A percentile compares a stretch with the other conserved stretches of the same genome.
These are phyloP conservation scores for Boeremia lycopersici DNA, from an alignment of 2,329 filamentous ascomycete species.

Conservation along the genomic window DNA sequence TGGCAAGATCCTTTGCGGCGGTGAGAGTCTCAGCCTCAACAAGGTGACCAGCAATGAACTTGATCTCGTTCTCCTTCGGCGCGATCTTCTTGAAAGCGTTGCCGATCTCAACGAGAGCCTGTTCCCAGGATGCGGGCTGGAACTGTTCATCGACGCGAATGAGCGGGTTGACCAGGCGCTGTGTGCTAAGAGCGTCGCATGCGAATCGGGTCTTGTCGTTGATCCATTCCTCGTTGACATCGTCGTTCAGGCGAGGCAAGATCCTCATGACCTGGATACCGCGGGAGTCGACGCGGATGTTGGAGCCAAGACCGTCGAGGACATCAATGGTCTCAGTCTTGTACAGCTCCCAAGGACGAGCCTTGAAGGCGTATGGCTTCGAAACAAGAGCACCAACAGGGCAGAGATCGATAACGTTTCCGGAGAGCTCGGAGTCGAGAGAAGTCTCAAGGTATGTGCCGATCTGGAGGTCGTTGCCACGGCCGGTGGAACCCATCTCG, in stretches of 20 bases:
- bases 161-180: constrained; percentile 90
- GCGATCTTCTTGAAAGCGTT: constrained; percentile 79
- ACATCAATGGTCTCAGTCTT: constrained; percentile 96
- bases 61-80: constrained; percentile 92
- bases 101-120: constrained; percentile 86
- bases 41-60: constrained; percentile 88
- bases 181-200: constrained; percentile 94
- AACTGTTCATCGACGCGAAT: constrained; percentile 90
- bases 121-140: constrained; percentile 91
- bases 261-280: constrained; percentile 97
- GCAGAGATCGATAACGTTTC: constrained; percentile 97
- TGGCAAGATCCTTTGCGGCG: constrained; percentile 95
- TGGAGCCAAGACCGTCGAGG: constrained; percentile 88
- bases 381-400: constrained; percentile 95
- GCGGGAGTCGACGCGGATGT: constrained; percentile 90
- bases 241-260: constrained; percentile 90
- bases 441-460: constrained; percentile 96
- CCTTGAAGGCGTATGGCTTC: constrained; percentile 97
- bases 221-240: constrained; percentile 99
- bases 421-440: constrained; percentile 92
- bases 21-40: constrained; percentile 92
- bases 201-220: constrained; percentile 98
- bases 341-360: constrained; percentile 95
- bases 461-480: constrained; percentile 97
- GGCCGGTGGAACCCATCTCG: constrained; percentile 90